Base-by-base conservation (phyloP, 1,139 yeast genomes). In the Geotrichum siamense region DNA sequence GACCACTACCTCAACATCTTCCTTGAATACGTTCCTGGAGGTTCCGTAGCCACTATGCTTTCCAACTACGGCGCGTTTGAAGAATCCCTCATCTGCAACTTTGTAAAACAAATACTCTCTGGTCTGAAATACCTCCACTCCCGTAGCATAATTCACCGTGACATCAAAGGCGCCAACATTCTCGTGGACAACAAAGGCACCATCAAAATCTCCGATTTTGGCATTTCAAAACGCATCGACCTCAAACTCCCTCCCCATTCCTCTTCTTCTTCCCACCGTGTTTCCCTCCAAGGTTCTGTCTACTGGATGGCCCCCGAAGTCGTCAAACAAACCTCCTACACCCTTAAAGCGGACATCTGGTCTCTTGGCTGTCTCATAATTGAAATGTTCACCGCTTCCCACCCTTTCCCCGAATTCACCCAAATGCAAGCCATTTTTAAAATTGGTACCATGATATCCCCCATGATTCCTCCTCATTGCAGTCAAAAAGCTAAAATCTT, bases 301-400 rank as follows among this genome's bases (percentile, higher is more conserved):
- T 89, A 81, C 58, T 89, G 97, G 97, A 89, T 89, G 97, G 96
- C 96, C 0, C 97, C 97, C 0, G 97, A 89, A 60, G 96, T 89
- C 12, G 96, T 87, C n/a, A 84, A 85, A 57, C 96, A 87, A 58
- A 80, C 86, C 1, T 84, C 91, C 0, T 84, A 86, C 48, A 87
- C 96, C 3, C 78, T 82, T 41, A 85, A 84, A 59, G 94, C 94
- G 0, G 97, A 89, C 61, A 86, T 89, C 25, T 89, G 97, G 97
- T 84, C 95, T 0, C 83, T 89, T 3, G 97, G 96, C 0, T 86
- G 96, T 61, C 72, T 89, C 26, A 76, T 87, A 16, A 80, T 89
- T 26, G 97, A 89, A 62, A 89, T 89, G 96, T 83, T 83, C 58
- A 85, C 96, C 0, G 96, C 96, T 2, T 78, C 79, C 49, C 96